Base-by-base conservation (phyloP, 2,329 filamentous ascomycete genomes). In the Pseudohalonectria lignicola region DNA sequence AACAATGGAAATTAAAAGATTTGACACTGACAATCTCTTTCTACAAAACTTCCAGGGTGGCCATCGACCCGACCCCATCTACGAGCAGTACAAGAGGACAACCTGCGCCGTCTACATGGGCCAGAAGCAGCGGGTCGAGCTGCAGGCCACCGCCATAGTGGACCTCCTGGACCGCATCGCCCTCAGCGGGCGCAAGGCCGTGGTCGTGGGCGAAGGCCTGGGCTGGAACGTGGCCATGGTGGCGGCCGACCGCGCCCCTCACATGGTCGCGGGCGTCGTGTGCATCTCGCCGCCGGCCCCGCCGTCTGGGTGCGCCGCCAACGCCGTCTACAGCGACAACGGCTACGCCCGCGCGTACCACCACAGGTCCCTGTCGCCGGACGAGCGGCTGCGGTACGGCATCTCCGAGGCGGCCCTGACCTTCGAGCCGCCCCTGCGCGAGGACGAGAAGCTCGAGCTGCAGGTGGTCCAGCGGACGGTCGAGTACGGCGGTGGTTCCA, bases 221-320 rank as follows among this genome's bases (percentile, higher is more conserved):
- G 66, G 67, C 4, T 62, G 64, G 1, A 56, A 56, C 10, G 61
- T 62, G 41, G 62, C 57, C 8, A 71, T 62, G 62, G 55, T 67
- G 8, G 57, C 67, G 8, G 66, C 64, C 2, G 73, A 79, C 45
- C 51, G 54, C 3, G 50, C 61, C 4, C 71, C 73, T 0, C 45
- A 62, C 0, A 53, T 67, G 1, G 64, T 76, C 2, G 61, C 61
- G 16, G 64, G 55, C 1, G 61, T 75, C 16, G 51, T 78, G 2
- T 58, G 63, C 1, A 43, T 78, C 11, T 74, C 77, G 46, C 72
- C 72, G 0, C 50, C 56, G 4, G 72, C 72, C 0, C 71, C 72
- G 1, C 71, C 70, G 0, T 74, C 68, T 36, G 30, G 25, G 21
- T 19, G 19, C n/a, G 29, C 36, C 2, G 28, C 17, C 38, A 25